Conservation (phyloP, 2,329 filamentous ascomycete species). For the Apiospora hydei region DNA sequence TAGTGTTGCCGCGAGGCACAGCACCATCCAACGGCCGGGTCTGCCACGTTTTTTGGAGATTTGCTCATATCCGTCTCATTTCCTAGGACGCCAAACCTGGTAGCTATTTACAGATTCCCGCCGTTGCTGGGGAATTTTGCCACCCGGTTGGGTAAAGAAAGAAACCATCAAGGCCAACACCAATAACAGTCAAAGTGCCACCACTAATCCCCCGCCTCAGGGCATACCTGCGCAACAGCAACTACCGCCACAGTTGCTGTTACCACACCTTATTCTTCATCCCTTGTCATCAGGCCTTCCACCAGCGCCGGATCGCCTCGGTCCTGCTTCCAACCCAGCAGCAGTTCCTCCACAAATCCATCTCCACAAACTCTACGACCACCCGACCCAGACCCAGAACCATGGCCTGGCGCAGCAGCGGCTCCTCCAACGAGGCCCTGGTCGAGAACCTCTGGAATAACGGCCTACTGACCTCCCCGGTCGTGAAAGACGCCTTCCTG, state of each 20-base stretch:
- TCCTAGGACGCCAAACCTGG: background rate
- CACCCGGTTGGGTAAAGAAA: background rate
- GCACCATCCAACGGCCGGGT: background rate
- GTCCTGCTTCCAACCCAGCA: background rate
- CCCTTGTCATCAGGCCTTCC: background rate
- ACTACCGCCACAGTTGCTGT: background rate
- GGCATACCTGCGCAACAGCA: background rate
- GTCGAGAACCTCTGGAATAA: conserved; percentile 79
- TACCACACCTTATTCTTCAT: background rate
- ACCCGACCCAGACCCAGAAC: conserved; percentile 32
- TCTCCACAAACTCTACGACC: background rate
- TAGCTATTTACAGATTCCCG: background rate
- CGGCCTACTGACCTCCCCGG: conserved; percentile 73
- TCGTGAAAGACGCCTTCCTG: conserved; percentile 82
- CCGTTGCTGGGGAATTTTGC: background rate
- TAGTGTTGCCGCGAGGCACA: background rate
- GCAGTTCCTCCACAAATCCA: background rate
- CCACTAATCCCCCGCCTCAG: background rate
- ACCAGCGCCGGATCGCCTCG: background rate
- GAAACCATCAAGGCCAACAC: background rate
- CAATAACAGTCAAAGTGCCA: background rate
- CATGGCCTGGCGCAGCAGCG: conserved; percentile 94
- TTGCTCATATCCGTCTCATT: background rate
- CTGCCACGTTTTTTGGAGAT: background rate
- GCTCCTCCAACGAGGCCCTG: conserved; percentile 75